Evolutionary conservation across 1,284 basidiomycete genomes (phyloP), one percentile per base, ranked within the genome.

Genomic region (Calocybe gambosa): DNA sequence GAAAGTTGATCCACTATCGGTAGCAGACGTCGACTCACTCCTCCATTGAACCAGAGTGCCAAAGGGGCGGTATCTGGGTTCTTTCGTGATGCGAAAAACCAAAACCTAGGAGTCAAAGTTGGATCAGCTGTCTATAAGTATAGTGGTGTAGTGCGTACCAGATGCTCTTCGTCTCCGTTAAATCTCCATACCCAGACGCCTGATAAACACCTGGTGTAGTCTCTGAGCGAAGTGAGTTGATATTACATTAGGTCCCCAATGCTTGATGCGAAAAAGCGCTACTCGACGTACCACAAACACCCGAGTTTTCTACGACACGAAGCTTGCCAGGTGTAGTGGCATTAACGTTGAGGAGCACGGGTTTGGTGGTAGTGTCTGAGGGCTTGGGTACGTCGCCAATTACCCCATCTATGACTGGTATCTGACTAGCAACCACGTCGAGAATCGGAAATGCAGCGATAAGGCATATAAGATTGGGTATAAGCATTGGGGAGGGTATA

Each of bases 11-110:
- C n/a, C n/a, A n/a, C n/a, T n/a, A n/a, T n/a, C n/a, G 8, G 42
- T 13, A 19, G n/a, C n/a, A 23, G 25, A 0, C 5, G 25, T 10
- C 1, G 8, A n/a, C 47, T 7, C 56, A 82, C 78, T 5, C 79
- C 80, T 37, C 80, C 80, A 57, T 82, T 82, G 50, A 84, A 74
- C 80, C 81, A 83, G 37, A 82, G 67, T 10, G 75, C 68, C 23
- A 83, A 64, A 25, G 82, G 79, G 2, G 80, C 80, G 2, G 66
- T 74, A 19, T 72, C 69, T 0, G 78, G 69, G 52, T 75, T 74
- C 39, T 75, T 73, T 28, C 80, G 74, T 1, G 82, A 72, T 29
- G 69, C 79, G 52, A 85, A 85, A 62, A 80, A 83, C 80, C 81
- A 83, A 60, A 83, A 83, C 73, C 77, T 80, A n/a, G 23, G 8